Conservation (phyloP, 176 grass and related monocot species). For the Oryza meyeriana region DNA sequence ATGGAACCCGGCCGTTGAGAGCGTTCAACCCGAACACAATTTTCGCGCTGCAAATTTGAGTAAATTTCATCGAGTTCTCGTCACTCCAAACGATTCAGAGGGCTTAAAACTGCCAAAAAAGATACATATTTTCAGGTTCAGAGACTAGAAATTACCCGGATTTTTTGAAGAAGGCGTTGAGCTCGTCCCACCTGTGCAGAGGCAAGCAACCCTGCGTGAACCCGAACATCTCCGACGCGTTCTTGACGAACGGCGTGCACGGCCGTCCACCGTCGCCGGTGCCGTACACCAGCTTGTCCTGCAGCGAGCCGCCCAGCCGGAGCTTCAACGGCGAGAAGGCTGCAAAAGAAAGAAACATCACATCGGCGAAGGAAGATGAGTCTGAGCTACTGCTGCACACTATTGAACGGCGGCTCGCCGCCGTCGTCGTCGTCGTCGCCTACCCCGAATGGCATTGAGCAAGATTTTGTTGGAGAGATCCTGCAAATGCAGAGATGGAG, state of each 20-base stretch:
- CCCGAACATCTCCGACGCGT: slow-evolving; percentile 53
- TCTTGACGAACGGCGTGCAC: slow-evolving; percentile 57
- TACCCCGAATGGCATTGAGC: slow-evolving; percentile 84
- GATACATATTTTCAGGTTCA: background rate
- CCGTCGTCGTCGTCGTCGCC: slow-evolving; percentile 2
- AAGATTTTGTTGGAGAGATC: slow-evolving; percentile 78
- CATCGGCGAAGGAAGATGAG: background rate
- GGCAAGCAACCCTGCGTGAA: slow-evolving; percentile 69
- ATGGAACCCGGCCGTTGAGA: slow-evolving; percentile 55
- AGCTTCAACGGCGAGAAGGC: slow-evolving; percentile 64
- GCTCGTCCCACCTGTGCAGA: slow-evolving; percentile 68
- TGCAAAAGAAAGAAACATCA: slow-evolving; percentile 8
- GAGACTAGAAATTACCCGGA: slow-evolving; percentile 33
- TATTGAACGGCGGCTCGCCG: background rate
- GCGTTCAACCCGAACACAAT: slow-evolving; percentile 86
- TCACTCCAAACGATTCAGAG: background rate
- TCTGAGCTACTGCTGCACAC: background rate
- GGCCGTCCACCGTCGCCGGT: background rate
- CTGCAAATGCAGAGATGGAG: slow-evolving; percentile 33
- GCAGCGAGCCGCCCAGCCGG: slow-evolving; percentile 65
- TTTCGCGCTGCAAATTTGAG: slow-evolving; percentile 36
- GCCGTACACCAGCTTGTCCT: slow-evolving; percentile 62
- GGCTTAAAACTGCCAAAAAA: background rate
- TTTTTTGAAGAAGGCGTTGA: slow-evolving; percentile 72
- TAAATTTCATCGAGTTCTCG: background rate